Evolutionary conservation across 345 rosid genomes (phyloP), one percentile per base, ranked within the genome.

Genomic region (Heritiera littoralis): DNA sequence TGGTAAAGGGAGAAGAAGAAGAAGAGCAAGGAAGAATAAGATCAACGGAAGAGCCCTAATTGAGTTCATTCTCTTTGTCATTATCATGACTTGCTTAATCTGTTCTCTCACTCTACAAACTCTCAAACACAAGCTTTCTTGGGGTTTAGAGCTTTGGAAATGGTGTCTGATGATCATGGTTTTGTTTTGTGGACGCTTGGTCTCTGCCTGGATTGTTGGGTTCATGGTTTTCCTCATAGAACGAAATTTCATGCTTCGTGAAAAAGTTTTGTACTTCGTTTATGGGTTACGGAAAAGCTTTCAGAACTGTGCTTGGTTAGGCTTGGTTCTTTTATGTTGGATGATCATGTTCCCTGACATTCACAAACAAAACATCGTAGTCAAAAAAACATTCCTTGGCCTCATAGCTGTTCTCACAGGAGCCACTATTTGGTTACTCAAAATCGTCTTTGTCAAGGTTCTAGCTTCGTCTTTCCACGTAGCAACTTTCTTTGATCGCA

Each of bases 391-490:
- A 1, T 85, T 86, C 43, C 83, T 83, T 2, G 78, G 67, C 15
- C 83, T 90, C 0, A 75, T 87, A 0, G 86, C 93, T 1, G 78
- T 87, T 15, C 80, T 90, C 0, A 40, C 87, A 0, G 91, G 86
- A 2, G 91, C 93, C 2, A 88, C 90, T 0, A 80, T 90, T 6
- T 90, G 93, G 93, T 72, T 90, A 11, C 23, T 90, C 9, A 90
- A 90, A 77, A 88, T 87, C 11, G 84, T 90, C 11, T 30, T 58
- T 9, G 88, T 90, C 9, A 89, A 89, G 72, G 86, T 88, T 28
- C 82, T 88, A 6, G 90, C 91, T 1, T 87, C 93, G 0, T 84
- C 90, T 14, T 90, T 88, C 72, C 93, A 90, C 51, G 91, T 90
- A 0, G 54, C 90, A 1, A 78, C 90, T 18, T 90, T 83, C 86